phyloP scores from a whole-genome alignment of 2,329 filamentous ascomycete species.

The Penicillium palitans region DNA sequence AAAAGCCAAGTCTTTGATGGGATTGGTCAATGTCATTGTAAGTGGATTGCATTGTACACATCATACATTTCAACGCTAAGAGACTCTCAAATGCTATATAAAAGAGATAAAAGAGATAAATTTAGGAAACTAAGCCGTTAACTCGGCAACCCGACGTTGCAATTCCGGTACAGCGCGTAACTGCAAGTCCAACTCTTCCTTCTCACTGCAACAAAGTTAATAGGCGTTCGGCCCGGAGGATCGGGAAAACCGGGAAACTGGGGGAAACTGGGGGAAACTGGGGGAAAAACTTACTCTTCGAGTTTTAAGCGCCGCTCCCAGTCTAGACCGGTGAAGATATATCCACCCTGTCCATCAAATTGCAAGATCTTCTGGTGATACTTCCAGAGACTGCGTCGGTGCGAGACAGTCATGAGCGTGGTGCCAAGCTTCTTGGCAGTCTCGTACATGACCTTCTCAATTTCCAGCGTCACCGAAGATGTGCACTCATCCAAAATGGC shows the following conservation, averaged over 20 bases:
- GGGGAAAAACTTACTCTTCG: constrained; percentile 65
- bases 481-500: constrained; percentile 98
- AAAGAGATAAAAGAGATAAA: not conserved
- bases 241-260: not conserved
- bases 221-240: not conserved
- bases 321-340: constrained; percentile 85
- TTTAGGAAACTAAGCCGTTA: constrained; percentile 51
- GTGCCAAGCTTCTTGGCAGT: constrained; percentile 88
- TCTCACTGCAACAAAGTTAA: constrained; percentile 59
- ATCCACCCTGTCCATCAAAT: constrained; percentile 92
- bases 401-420: constrained; percentile 94
- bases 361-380: constrained; percentile 94
- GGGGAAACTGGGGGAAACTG: not conserved
- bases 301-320: constrained; percentile 80
- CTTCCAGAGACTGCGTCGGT: constrained; percentile 89
- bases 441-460: constrained; percentile 95
- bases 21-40: constrained; percentile 7
- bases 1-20: not conserved
- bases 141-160: constrained; percentile 78
- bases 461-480: constrained; percentile 88
- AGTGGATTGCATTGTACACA: constrained; percentile 12
- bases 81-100: not conserved
- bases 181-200: constrained; percentile 85
- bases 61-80: constrained; percentile 8
- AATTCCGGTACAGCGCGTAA: constrained; percentile 84